Base-by-base conservation (phyloP, 106 monocot species). In the Dactylorhiza incarnata region DNA sequence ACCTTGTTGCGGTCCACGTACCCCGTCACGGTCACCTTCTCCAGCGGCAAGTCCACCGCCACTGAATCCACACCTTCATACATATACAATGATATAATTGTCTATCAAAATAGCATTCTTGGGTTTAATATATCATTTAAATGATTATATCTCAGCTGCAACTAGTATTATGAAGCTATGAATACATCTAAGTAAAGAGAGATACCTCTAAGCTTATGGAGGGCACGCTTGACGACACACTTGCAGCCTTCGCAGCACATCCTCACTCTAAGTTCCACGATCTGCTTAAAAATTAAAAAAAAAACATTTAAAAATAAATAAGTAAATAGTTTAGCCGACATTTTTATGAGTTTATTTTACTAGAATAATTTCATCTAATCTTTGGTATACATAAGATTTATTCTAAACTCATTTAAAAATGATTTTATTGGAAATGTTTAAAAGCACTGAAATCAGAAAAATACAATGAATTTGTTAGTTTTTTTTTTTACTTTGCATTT, bases 221-320 rank as follows among this genome's bases (percentile, higher is more conserved):
- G 73, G 19, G 93, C 91, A 51, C 87, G 77, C 73, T 82, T 87
- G 48, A 97, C 94, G 16, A 94, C 87, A 61, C 91, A 83, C 77
- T 94, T 94, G 50, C 96, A 97, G 25, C 96, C 96, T 7, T 82
- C 76, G 86, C 96, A 97, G 68, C 93, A 94, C 97, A 97, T 94
- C 81, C 93, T 83, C 8, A 97, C 97, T 74, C 84, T 87, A 23
- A 97, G 87, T 53, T 94, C 97, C 72, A 91, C 87, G 0, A 84
- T 87, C 97, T 96, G 74, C 7, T 1, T 7, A n/a, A 55, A 66
- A 6, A 80, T 17, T 54, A 15, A n/a, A 22, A 49, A 50, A 26
- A 26, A 62, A 5, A 2, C 22, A 25, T n/a, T n/a, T n/a, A n/a
- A n/a, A n/a, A n/a, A n/a, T n/a, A n/a, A n/a, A n/a, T n/a, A n/a